Evolutionary conservation across 2,329 filamentous ascomycete genomes (phyloP).

Genomic region (Davidsoniella virescens): DNA sequence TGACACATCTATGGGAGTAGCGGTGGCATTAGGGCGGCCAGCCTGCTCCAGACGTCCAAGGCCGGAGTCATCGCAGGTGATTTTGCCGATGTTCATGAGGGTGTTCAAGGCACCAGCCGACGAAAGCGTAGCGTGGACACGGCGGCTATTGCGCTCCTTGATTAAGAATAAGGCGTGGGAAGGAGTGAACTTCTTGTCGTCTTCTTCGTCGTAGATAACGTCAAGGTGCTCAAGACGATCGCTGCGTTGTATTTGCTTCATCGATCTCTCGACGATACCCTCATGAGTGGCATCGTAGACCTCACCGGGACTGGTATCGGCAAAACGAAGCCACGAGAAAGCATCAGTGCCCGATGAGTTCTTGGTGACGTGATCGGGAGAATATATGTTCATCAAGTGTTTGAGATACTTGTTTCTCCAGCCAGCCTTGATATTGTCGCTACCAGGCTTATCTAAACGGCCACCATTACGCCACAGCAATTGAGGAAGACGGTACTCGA

Average conservation of each 20-base stretch:
- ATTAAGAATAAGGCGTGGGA: slow-evolving; percentile 72
- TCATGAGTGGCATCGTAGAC: slow-evolving; percentile 52
- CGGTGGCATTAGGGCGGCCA: slow-evolving; percentile 59
- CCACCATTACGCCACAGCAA: slow-evolving; percentile 71
- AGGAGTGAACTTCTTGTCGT: slow-evolving; percentile 48
- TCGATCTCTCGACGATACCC: slow-evolving; percentile 58
- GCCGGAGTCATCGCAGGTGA: slow-evolving; percentile 50
- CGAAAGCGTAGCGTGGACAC: slow-evolving; percentile 52
- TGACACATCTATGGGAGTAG: slow-evolving; percentile 69
- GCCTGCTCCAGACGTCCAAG: slow-evolving; percentile 68
- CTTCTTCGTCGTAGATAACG: slow-evolving; percentile 55
- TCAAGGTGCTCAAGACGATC: slow-evolving; percentile 50
- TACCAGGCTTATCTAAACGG: slow-evolving; percentile 55
- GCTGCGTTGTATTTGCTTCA: slow-evolving; percentile 37
- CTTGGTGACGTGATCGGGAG: slow-evolving; percentile 56
- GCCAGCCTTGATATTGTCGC: slow-evolving; percentile 58
- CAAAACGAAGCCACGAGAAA: slow-evolving; percentile 85
- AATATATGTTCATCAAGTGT: slow-evolving; percentile 83
- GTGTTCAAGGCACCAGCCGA: slow-evolving; percentile 54
- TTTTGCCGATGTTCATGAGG: slow-evolving; percentile 62
- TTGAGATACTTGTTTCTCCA: slow-evolving; percentile 63
- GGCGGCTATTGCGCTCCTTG: slow-evolving; percentile 48
- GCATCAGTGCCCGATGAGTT: slow-evolving; percentile 44
- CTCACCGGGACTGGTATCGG: slow-evolving; percentile 59
- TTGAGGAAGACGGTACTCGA: slow-evolving; percentile 69